phyloP scores from a whole-genome alignment of 2,329 filamentous ascomycete genomes.

The Venturia oleaginea region DNA sequence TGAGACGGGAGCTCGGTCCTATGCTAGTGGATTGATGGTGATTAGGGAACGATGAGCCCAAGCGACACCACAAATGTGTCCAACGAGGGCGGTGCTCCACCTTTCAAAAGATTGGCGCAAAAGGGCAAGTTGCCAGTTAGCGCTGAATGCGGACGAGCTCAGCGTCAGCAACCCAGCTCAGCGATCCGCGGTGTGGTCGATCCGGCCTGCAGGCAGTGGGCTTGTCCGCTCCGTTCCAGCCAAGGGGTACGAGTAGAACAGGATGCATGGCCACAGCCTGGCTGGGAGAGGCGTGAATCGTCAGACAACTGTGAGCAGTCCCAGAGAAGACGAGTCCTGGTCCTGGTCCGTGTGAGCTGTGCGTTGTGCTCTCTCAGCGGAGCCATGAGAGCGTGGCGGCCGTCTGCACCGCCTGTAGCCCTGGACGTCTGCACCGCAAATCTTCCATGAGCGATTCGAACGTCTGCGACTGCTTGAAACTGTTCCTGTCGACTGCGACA shows the following conservation, averaged over 20 bases:
- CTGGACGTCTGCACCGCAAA: not conserved
- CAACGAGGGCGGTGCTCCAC: slow-evolving; percentile 1
- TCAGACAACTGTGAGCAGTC: not conserved
- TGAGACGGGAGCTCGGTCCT: not conserved
- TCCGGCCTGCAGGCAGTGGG: not conserved
- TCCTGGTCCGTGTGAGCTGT: not conserved
- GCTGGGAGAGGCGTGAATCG: not conserved
- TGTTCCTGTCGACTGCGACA: not conserved
- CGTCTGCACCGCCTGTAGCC: not conserved
- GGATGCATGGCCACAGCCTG: slow-evolving; percentile 2
- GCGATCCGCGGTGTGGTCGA: slow-evolving; percentile 6
- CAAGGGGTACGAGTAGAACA: not conserved
- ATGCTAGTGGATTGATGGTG: not conserved
- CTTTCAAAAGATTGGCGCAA: slow-evolving; percentile 1
- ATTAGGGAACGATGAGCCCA: slow-evolving; percentile 4
- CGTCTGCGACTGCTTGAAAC: slow-evolving; percentile 3
- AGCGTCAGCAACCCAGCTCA: slow-evolving; percentile 4
- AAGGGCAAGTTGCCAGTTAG: not conserved
- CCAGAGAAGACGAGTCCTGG: slow-evolving; percentile 1
- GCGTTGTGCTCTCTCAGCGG: not conserved
- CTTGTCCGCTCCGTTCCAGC: not conserved
- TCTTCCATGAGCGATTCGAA: not conserved
- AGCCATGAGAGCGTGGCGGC: not conserved
- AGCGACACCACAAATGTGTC: not conserved
- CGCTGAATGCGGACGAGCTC: slow-evolving; percentile 5